phyloP scores from a whole-genome alignment of 2,329 filamentous ascomycete genomes.

The Onygenales sp. region DNA sequence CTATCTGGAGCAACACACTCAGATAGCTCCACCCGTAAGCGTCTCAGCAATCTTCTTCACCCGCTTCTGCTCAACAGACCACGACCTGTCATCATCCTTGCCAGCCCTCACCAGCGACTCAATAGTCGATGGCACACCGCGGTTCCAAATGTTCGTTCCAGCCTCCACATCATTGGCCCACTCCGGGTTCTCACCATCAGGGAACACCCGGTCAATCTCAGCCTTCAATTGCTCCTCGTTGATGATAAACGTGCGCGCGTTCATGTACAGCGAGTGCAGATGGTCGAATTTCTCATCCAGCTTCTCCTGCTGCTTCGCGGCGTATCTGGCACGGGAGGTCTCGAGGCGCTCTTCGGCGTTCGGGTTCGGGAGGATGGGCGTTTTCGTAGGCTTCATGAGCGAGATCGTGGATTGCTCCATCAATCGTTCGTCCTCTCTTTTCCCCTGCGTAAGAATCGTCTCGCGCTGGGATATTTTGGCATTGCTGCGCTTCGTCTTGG shows the following conservation, averaged over 20 bases:
- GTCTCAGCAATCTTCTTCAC: conserved; percentile 57
- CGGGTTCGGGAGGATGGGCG: conserved; percentile 52
- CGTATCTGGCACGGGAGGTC: conserved; percentile 28
- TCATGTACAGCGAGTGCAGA: conserved; percentile 81
- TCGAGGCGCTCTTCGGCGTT: conserved; percentile 47
- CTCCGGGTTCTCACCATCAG: conserved; percentile 43
- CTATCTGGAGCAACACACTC: conserved; percentile 1
- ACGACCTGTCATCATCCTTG: conserved; percentile 24
- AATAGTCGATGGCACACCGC: conserved; percentile 35
- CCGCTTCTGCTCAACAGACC: conserved; percentile 44
- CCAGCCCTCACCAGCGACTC: conserved; percentile 20
- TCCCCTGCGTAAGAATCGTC: conserved; percentile 51
- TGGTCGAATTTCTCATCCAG: conserved; percentile 56
- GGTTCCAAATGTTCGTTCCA: conserved; percentile 45
- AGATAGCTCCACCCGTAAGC: conserved; percentile 54
- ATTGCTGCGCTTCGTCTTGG: conserved; percentile 32
- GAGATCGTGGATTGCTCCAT: conserved; percentile 59
- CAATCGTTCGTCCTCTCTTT: conserved; percentile 65
- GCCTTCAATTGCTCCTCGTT: conserved; percentile 65
- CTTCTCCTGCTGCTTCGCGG: conserved; percentile 41
- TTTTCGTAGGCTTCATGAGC: conserved; percentile 40
- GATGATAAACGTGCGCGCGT: conserved; percentile 78
- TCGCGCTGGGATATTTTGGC: conserved; percentile 42
- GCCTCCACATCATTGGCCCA: conserved; percentile 32
- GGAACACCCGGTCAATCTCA: conserved; percentile 68